Base-by-base conservation (phyloP, 1,284 basidiomycete species). In the Erythrobasidium hasegawianum region DNA sequence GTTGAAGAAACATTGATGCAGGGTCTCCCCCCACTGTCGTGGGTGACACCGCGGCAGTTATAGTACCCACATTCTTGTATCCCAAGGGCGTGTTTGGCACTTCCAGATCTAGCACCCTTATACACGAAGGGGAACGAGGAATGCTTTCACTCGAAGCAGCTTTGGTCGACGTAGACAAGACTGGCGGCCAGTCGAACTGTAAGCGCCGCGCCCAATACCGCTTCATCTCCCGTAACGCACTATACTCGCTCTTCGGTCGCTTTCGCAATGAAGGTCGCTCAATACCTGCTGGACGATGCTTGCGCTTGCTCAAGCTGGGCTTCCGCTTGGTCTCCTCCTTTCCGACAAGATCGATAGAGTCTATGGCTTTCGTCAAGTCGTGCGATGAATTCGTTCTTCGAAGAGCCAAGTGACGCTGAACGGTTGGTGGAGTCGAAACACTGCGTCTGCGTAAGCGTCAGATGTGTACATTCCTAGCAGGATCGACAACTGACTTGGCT, bases 11-110 rank as follows among this genome's bases (percentile, higher is more conserved):
- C 54, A 65, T 57, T 1, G 26, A 24, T n/a, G 47, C 62, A 4
- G 62, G 62, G 52, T 65, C 62, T 7, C 50, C 50, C 33, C 50
- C 41, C 2, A 41, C 10, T 5, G 47, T 53, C 26, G 61, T 64
- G n/a, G 62, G 62, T 16, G 62, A 65, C 3, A 65, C 62, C 14
- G n/a, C 33, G 16, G 62, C 62, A 39, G 55, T 57, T n/a, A 65
- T 58, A 41, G 41, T 20, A 18, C 62, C 62, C 11, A 65, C 9
- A 29, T 45, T 65, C 20, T 41, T 58, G 29, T 65, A 65, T 1
- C 62, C 62, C 45, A n/a, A 22, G 2, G 62, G 55, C 22, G 38
- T 22, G 20, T 39, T 41, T 53, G 50, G 50, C 1, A 33, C 56
- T 18, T 57, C 62, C 11, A 55, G 53, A 49, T 65, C 62, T 8